phyloP scores from a whole-genome alignment of 1,139 yeast species.

The Saccharomyces hybrid region DNA sequence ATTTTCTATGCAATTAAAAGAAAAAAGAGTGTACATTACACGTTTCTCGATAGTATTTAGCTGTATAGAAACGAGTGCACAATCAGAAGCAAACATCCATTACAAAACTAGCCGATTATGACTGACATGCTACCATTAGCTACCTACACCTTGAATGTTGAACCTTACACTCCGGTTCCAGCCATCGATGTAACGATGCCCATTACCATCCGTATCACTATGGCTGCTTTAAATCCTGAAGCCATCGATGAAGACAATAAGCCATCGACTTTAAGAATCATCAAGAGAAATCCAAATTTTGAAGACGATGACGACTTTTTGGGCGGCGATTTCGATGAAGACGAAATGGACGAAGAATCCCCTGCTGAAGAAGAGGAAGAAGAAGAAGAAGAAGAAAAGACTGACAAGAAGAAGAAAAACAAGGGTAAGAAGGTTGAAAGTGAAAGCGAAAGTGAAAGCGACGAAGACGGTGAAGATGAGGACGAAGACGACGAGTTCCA shows the following conservation, averaged over 20 bases:
- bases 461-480: conserved; percentile 29
- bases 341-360: conserved; percentile 40
- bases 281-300: conserved; percentile 60
- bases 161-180: conserved; percentile 80
- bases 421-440: conserved; percentile 33
- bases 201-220: conserved; percentile 79
- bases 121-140: conserved; percentile 71
- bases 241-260: conserved; percentile 67
- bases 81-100: not conserved
- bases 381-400: conserved; percentile 29
- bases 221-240: conserved; percentile 93
- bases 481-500: conserved; percentile 59
- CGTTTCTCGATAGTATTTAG: not conserved
- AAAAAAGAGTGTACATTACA: not conserved
- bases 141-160: conserved; percentile 73
- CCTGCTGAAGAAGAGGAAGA: conserved; percentile 34
- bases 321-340: conserved; percentile 49
- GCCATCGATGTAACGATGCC: conserved; percentile 84
- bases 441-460: conserved; percentile 32
- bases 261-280: conserved; percentile 84
- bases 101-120: conserved; percentile 35
- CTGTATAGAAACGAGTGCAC: not conserved
- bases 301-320: conserved; percentile 38
- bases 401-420: conserved; percentile 24
- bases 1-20: not conserved